These are phyloP conservation scores for Lagerstroemia speciosa DNA, from an alignment of 345 rosid species.

Conservation along the genomic window DNA sequence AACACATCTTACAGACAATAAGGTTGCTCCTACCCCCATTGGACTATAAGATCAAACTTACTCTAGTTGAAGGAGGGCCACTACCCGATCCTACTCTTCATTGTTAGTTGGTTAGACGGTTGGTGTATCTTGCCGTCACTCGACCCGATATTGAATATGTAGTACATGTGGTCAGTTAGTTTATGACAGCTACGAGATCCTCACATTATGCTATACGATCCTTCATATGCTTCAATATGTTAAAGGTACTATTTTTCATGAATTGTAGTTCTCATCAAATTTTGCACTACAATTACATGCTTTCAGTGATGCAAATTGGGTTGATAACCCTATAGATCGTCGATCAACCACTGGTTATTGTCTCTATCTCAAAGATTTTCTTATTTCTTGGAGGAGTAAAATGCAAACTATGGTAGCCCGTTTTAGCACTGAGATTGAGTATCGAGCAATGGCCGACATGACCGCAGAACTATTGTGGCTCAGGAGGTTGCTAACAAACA, in stretches of 20 bases:
- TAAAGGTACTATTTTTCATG: neutral
- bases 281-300: neutral
- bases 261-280: neutral
- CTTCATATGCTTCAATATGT: neutral
- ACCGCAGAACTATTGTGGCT: neutral
- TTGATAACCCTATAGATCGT: neutral
- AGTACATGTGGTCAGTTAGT: neutral
- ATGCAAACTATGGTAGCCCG: neutral
- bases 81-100: neutral
- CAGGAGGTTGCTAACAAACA: neutral
- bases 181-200: neutral
- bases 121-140: neutral
- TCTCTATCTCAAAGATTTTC: neutral
- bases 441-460: neutral
- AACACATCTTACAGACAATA: too few species aligned
- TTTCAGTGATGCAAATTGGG: neutral
- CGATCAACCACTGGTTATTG: neutral
- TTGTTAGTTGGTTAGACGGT: neutral
- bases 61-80: neutral
- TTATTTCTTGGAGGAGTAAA: conserved; percentile 1
- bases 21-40: too few species aligned
- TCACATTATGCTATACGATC: neutral
- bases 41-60: too few species aligned
- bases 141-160: neutral
- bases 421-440: neutral